Evolutionary conservation across 306 rosid species (phyloP).

Genomic region (Trichosanthes truncata): DNA sequence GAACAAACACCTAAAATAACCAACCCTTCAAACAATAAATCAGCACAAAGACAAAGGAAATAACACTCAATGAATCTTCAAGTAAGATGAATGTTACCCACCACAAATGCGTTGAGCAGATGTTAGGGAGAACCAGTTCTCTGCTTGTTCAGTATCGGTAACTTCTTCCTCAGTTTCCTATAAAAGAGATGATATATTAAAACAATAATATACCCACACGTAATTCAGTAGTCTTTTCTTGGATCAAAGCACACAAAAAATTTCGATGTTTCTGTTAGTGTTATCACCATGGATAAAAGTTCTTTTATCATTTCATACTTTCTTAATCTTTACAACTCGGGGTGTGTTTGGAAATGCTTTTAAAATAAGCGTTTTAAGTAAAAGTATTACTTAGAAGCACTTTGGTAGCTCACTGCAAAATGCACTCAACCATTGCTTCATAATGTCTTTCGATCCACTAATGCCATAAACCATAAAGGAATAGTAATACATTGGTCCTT

Average conservation of each 20-base stretch:
- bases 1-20: not conserved
- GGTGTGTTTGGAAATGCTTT: not conserved
- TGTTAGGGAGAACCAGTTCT: conserved; percentile 97
- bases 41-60: conserved; percentile 3
- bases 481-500: not conserved
- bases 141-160: conserved; percentile 97
- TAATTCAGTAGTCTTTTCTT: not conserved
- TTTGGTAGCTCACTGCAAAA: not conserved
- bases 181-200: not conserved
- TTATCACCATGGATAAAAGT: not conserved
- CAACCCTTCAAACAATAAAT: not conserved
- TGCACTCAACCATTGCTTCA: not conserved
- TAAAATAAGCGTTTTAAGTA: not conserved
- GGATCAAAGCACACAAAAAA: not conserved
- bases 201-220: not conserved
- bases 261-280: not conserved
- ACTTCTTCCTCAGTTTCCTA: conserved; percentile 99
- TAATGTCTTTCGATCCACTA: not conserved
- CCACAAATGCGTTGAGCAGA: conserved; percentile 98
- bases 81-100: conserved; percentile 32
- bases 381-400: not conserved
- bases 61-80: conserved; percentile 9
- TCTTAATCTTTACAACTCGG: not conserved
- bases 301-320: not conserved
- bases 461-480: not conserved